Evolutionary conservation across 352 stramenopile genomes (phyloP), one percentile per base, ranked within the genome.

Genomic region (Phytophthora sp.): DNA sequence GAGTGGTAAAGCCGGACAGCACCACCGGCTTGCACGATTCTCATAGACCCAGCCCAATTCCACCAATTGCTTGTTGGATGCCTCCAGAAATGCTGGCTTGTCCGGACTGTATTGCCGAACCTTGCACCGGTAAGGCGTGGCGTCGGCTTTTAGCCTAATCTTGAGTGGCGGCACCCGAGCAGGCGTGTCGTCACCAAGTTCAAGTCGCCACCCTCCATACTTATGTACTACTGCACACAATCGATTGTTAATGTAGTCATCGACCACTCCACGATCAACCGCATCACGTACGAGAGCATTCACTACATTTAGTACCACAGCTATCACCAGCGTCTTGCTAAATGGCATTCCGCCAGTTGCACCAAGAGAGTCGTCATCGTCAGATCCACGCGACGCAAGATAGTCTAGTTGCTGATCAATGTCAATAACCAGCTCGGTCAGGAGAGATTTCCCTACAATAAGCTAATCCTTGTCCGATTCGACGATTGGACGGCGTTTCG

Each of bases 81-180:
- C 8, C 6, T 24, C 36, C 0, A 65, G 18, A 21, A 65, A 65
- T 1, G 3, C 36, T 7, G 57, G 52, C 16, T 65, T 65, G 1
- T 38, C 15, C 1, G 46, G 46, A 9, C 46, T 65, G 9, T 58
- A 58, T 3, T 65, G 24, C 0, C 57, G 46, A 6, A 53, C 46
- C n/a, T 65, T 65, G 27, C 57, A 57, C 12, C 36, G 3, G 27
- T 65, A 57, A 1, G 46, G 57, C 12, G 33, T 45, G 7, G 57
- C 46, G 29, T 26, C 21, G 0, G 35, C 1, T 4, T 65, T 46
- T 7, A 58, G 21, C 7, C 20, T 31, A 16, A 65, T 58, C 16
- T 52, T 29, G 1, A 65, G 26, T 5, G 46, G 57, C 1, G 45
- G 57, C 2, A 52, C 46, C 0, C 57, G 18, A 4, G 57, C 46